These are phyloP conservation scores for Graphium sp. DNA, from an alignment of 2,329 filamentous ascomycete genomes.

Conservation along the genomic window DNA sequence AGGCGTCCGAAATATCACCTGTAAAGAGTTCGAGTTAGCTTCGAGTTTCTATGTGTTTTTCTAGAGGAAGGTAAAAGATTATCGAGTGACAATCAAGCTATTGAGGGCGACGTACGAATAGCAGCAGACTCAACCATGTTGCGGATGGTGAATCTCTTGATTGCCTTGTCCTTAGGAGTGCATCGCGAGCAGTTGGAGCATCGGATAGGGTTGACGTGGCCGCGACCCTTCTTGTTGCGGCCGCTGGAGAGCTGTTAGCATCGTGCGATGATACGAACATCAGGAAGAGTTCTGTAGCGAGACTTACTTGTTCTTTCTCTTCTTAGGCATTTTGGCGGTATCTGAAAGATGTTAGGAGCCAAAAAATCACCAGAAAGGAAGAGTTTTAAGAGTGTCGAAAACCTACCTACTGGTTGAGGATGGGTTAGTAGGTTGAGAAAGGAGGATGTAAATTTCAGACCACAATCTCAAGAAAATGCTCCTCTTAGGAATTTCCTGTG, in stretches of 20 bases:
- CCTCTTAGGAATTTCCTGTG: too few species aligned
- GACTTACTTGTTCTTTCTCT: conserved; percentile 52
- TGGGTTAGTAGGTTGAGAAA: conserved; percentile 11
- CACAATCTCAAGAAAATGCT: too few species aligned
- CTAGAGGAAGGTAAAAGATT: too few species aligned
- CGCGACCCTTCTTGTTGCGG: conserved; percentile 99
- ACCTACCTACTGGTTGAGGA: conserved; percentile 2
- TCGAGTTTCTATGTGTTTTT: conserved; percentile 7
- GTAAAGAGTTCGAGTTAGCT: too few species aligned
- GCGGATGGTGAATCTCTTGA: conserved; percentile 99
- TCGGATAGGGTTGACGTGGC: conserved; percentile 98
- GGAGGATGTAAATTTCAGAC: conserved; percentile 7
- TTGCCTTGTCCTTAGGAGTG: conserved; percentile 99
- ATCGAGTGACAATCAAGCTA: too few species aligned
- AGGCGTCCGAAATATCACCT: conserved; percentile 99
- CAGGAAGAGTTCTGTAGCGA: not conserved
- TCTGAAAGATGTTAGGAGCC: conserved; percentile 21
- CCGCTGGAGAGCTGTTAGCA: conserved; percentile 40
- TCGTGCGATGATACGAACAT: conserved; percentile 1
- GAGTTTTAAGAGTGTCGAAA: not conserved
- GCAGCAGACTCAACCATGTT: conserved; percentile 99
- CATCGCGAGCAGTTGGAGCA: conserved; percentile 61
- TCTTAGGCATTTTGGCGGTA: conserved; percentile 54
- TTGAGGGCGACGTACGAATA: conserved; percentile 98
- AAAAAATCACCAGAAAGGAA: conserved; percentile 8